Base-by-base conservation (phyloP, 1,284 basidiomycete species). In the Cutaneotrichosporon sp. region DNA sequence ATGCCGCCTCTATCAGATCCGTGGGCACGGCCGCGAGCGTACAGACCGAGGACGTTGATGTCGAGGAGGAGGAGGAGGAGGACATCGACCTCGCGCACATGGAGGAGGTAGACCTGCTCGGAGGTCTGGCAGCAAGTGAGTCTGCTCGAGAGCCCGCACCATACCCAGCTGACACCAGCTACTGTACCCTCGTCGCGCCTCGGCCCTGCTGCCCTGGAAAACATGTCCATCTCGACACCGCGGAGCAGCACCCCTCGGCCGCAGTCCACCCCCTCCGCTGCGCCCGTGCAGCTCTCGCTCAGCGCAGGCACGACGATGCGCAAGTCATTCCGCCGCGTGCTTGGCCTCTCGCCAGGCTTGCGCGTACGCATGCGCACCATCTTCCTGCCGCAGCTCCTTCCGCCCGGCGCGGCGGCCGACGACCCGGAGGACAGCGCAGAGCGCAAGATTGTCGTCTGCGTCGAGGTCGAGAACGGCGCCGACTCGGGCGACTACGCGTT, bases 301-400 rank as follows among this genome's bases (percentile, higher is more conserved):
- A 25, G n/a, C 14, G 58, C 52, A 22, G 63, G 68, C 29, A 68
- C 87, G 1, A 89, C 89, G 0, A 79, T 95, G 13, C 87, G 90
- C 52, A 92, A 92, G 76, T 90, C 90, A 1, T 93, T 87, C 77
- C 84, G 92, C n/a, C 88, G 89, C 68, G 87, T 89, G 1, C 77
- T 95, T 16, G 82, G 82, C 49, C 88, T 89, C 0, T 87, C 88
- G 4, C 89, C 89, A 16, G 91, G 91, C 1, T 89, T 95, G 74
- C 84, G 87, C 25, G 89, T 95, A 20, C 86, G 91, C 34, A 93
- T 94, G 91, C 85, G 91, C 22, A 92, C 91, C 0, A 87, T 92
- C 8, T 91, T 92, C 68, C 86, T 93, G 2, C 92, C 91, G 0
- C 88, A 91, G 69, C 85, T 92, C 20, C 81, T 75, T 11, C 65